Evolutionary conservation across 148 eudicot species (phyloP), one percentile per base, ranked within the genome.

Genomic region (Arbutus unedo): DNA sequence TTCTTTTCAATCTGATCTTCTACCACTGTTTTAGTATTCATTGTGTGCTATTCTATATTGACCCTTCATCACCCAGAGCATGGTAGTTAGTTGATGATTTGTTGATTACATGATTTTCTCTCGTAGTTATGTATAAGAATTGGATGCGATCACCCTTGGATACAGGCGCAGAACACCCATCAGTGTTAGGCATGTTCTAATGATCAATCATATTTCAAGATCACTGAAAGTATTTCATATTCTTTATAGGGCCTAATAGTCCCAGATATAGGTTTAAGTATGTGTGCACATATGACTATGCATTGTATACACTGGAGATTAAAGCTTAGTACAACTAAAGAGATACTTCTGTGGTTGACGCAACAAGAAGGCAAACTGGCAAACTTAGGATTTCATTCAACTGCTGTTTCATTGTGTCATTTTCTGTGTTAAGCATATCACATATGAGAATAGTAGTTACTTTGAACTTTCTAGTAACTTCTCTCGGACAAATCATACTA

Each of bases 141-240:
- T 21, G 16, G 11, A 47, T 16, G 50, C 3, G 21, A 18, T 47
- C 53, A 47, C 31, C n/a, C 23, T 45, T 14, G n/a, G 50, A 47
- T 74, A 73, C 49, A 21, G 44, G 44, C 44, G 38, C 16, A 11
- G 6, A 31, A 11, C 44, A 66, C 31, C 71, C 44, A 31, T 66
- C 43, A 66, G 70, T 62, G 68, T 10, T 10, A 74, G 57, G 78
- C 59, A 21, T 75, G 59, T 54, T 51, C 19, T 75, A 75, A 49
- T 6, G 43, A 51, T 10, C 38, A 48, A 50, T 49, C 41, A 9
- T 74, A 49, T 21, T 49, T 21, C 45, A 49, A 49, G 45, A 64
- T 64, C 15, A 64, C 70, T 64, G 70, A 64, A 64, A 66, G 43
- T 66, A 66, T 31, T 25, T 66, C 71, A 25, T 66, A 25, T 16